phyloP scores from a whole-genome alignment of 2,329 filamentous ascomycete genomes.

The Cladosporium sp. region DNA sequence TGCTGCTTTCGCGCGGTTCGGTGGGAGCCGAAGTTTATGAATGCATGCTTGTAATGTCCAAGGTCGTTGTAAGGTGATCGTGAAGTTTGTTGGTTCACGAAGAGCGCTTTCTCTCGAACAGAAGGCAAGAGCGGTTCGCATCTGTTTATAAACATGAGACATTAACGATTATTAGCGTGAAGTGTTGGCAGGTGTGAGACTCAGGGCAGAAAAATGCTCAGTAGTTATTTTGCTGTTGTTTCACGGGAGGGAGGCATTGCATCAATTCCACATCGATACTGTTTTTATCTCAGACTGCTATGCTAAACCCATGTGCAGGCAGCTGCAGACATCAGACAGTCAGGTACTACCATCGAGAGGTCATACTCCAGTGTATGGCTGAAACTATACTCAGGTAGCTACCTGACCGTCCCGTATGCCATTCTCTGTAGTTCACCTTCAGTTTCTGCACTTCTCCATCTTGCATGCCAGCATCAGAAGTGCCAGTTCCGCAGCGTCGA shows the following conservation, averaged over 20 bases:
- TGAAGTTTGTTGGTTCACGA: not conserved
- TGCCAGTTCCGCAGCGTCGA: not conserved
- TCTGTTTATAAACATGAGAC: not conserved
- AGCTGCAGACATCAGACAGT: not conserved
- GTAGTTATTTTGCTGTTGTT: not conserved
- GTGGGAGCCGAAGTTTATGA: not conserved
- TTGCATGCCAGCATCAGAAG: not conserved
- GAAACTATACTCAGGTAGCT: not conserved
- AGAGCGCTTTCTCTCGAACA: not conserved
- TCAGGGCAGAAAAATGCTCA: not conserved
- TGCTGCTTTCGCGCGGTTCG: not conserved
- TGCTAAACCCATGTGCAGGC: not conserved
- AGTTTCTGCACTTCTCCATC: not conserved
- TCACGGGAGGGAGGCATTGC: not conserved
- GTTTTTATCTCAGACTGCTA: not conserved
- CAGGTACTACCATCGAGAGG: not conserved
- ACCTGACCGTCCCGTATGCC: not conserved
- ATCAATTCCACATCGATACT: not conserved
- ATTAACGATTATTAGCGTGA: not conserved
- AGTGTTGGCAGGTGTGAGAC: not conserved
- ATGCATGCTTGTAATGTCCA: not conserved
- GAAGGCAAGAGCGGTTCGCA: not conserved
- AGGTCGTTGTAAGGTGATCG: not conserved
- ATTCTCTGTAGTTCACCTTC: not conserved
- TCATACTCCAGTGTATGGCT: not conserved